Conservation (phyloP, 2,329 filamentous ascomycete genomes). For the Pyrenophora graminea region DNA sequence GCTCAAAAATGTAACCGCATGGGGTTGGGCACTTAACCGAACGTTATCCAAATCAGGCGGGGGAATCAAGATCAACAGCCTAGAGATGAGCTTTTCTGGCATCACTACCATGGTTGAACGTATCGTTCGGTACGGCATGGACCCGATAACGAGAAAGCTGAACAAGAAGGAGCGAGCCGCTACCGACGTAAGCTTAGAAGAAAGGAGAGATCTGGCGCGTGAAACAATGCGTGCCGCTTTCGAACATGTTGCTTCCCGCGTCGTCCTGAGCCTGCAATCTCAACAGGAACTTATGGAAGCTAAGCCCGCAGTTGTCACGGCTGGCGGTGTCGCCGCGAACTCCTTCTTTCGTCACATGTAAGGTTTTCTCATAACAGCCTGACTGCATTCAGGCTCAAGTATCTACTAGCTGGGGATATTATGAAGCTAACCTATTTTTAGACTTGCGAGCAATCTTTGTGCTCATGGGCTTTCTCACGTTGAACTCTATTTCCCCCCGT, state of each 20-base stretch:
- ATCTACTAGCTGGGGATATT: no score
- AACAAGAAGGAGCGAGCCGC: constrained; percentile 38
- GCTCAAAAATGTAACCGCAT: constrained; percentile 51
- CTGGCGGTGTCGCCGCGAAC: constrained; percentile 90
- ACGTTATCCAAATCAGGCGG: constrained; percentile 62
- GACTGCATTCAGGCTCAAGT: no score
- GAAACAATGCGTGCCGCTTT: constrained; percentile 81
- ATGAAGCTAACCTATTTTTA: constrained; percentile 16
- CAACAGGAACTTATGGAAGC: not conserved
- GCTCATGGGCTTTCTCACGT: constrained; percentile 68
- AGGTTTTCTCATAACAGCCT: constrained; percentile 10
- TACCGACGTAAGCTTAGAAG: constrained; percentile 55
- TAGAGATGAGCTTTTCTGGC: constrained; percentile 65
- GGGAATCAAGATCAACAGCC: constrained; percentile 36
- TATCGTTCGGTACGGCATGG: constrained; percentile 52
- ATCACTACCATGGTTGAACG: constrained; percentile 68
- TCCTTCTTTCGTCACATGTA: constrained; percentile 71
- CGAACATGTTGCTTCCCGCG: constrained; percentile 79
- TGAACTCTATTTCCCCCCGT: constrained; percentile 72
- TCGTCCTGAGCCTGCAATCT: constrained; percentile 68
- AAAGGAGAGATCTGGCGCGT: constrained; percentile 71
- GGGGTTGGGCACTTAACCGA: constrained; percentile 70
- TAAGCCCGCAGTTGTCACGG: constrained; percentile 70
- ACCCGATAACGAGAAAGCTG: constrained; percentile 30
- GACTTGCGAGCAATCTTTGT: constrained; percentile 62